Evolutionary conservation across 768 basidiomycete species (phyloP).

Genomic region (Cyathus striatus): DNA sequence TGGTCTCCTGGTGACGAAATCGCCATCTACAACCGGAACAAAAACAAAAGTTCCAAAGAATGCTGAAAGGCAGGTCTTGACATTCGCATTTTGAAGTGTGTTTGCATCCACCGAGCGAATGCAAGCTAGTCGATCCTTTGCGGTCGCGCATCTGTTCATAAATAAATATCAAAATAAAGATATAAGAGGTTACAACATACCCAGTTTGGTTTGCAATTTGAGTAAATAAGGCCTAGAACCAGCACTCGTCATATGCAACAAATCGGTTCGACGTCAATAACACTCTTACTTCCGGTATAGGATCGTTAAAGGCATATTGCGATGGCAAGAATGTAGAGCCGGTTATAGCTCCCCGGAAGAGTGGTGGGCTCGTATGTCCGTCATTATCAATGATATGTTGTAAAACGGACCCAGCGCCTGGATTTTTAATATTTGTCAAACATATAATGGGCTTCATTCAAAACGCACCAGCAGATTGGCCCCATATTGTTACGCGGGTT

Average conservation of each 20-base stretch:
- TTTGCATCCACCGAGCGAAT: slow-evolving; percentile 22
- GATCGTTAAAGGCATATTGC: slow-evolving; percentile 38
- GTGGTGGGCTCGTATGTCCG: slow-evolving; percentile 36
- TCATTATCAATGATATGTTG: slow-evolving; percentile 43
- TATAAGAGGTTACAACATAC: neutral
- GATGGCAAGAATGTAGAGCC: slow-evolving; percentile 41
- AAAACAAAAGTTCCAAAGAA: slow-evolving; percentile 30
- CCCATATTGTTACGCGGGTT: slow-evolving; percentile 34
- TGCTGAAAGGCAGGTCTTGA: slow-evolving; percentile 12
- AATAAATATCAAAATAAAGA: neutral
- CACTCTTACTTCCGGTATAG: slow-evolving; percentile 30
- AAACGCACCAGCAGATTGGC: slow-evolving; percentile 30
- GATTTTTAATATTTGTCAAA: neutral
- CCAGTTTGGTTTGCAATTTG: neutral
- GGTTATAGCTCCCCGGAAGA: slow-evolving; percentile 38
- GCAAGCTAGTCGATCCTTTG: slow-evolving; percentile 25
- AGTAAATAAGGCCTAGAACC: neutral
- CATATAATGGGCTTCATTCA: neutral
- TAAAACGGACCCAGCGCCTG: slow-evolving; percentile 44
- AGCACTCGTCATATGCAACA: neutral
- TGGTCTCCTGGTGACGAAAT: slow-evolving; percentile 32
- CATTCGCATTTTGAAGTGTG: slow-evolving; percentile 22
- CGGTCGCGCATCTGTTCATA: slow-evolving; percentile 20
- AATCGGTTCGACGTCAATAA: neutral
- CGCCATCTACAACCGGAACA: slow-evolving; percentile 36